phyloP scores from a whole-genome alignment of 2,329 filamentous ascomycete genomes.

The Knufia petricola region DNA sequence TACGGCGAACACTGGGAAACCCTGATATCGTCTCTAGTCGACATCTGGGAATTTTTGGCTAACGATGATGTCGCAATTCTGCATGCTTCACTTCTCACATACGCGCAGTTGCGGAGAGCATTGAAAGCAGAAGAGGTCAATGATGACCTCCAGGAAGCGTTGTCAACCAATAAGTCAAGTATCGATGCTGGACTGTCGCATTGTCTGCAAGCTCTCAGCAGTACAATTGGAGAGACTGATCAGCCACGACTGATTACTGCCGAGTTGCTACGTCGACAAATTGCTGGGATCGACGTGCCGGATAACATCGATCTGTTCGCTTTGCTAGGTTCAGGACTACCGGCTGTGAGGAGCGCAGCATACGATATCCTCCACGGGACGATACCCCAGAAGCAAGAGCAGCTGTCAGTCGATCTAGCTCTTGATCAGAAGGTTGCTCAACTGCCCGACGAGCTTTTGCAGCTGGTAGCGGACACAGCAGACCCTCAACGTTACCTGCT shows the following conservation, averaged over 20 bases:
- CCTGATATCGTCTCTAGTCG: slow-evolving; percentile 48
- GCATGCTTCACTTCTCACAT: slow-evolving; percentile 63
- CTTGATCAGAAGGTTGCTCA: slow-evolving; percentile 47
- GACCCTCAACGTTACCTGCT: slow-evolving; percentile 70
- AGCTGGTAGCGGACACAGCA: slow-evolving; percentile 61
- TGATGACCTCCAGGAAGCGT: slow-evolving; percentile 72
- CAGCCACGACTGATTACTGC: slow-evolving; percentile 65
- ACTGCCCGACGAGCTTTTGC: slow-evolving; percentile 75
- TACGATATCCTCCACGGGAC: slow-evolving; percentile 71
- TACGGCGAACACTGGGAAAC: slow-evolving; percentile 83
- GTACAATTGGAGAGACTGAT: slow-evolving; percentile 34
- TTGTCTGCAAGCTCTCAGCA: slow-evolving; percentile 51
- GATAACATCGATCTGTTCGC: slow-evolving; percentile 60
- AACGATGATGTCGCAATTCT: slow-evolving; percentile 52
- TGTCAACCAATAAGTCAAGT: slow-evolving; percentile 49
- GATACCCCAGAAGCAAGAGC: slow-evolving; percentile 69
- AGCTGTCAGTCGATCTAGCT: slow-evolving; percentile 67
- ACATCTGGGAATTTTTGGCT: slow-evolving; percentile 46
- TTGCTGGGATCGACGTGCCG: slow-evolving; percentile 40
- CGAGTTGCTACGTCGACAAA: slow-evolving; percentile 58
- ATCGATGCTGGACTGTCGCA: slow-evolving; percentile 46
- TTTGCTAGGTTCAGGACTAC: slow-evolving; percentile 65
- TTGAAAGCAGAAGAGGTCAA: slow-evolving; percentile 45
- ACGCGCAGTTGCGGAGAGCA: slow-evolving; percentile 52
- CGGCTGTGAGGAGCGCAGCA: slow-evolving; percentile 66